Evolutionary conservation across 441 rosid genomes (phyloP).

Genomic region (Arabidopsis hybrid): DNA sequence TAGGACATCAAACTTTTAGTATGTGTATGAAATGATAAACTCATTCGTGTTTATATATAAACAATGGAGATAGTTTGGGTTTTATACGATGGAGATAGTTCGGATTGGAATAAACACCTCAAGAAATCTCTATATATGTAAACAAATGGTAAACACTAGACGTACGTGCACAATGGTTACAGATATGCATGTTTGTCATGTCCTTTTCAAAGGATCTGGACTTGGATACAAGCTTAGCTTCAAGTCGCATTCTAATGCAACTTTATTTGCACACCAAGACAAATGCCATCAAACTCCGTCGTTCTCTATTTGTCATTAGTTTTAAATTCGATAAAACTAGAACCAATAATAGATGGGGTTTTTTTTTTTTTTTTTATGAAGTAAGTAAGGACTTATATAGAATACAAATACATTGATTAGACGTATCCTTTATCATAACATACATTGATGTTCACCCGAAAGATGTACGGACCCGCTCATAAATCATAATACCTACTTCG

Average conservation of each 20-base stretch:
- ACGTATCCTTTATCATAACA: constrained; percentile 39
- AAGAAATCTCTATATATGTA: background rate
- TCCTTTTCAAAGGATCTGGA: constrained; percentile 40
- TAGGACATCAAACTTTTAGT: too few relatives aligned
- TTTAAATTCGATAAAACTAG: background rate
- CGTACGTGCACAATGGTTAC: constrained; percentile 23
- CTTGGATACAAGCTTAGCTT: constrained; percentile 37
- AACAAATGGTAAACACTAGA: background rate
- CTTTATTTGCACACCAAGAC: constrained; percentile 31
- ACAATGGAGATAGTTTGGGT: too few relatives aligned
- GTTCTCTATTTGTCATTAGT: constrained; percentile 24
- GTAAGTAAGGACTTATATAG: background rate
- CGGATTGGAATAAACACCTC: background rate
- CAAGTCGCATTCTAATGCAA: constrained; percentile 33
- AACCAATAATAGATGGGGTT: background rate
- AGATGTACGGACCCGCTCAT: constrained; percentile 29
- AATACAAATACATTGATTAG: constrained; percentile 36
- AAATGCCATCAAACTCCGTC: constrained; percentile 22
- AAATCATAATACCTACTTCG: constrained; percentile 14
- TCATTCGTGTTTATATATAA: too few relatives aligned
- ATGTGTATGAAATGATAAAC: background rate
- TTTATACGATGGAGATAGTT: too few relatives aligned
- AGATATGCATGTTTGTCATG: constrained; percentile 28
- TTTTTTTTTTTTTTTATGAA: background rate
- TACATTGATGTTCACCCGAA: constrained; percentile 23